Percentiles rank a stretch among this genome's conserved stretches.
Conservation (phyloP, 2,329 filamentous ascomycete genomes). For the Lasiodiplodia sp. region DNA sequence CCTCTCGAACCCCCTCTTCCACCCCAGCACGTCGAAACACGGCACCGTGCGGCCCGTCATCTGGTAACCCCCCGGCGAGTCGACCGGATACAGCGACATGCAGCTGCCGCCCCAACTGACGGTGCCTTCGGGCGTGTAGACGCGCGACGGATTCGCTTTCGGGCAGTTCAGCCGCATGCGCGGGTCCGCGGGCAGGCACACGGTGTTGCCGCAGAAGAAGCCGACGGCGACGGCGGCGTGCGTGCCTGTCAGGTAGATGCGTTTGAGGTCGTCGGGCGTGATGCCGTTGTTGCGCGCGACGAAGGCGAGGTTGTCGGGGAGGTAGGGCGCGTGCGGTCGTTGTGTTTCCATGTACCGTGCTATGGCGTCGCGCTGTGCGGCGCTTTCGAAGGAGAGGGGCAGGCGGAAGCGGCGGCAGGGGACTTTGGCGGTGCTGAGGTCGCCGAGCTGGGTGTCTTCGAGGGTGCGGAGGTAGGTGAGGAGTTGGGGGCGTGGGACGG, state of each 20-base stretch:
- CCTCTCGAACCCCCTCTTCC: conserved; percentile 57
- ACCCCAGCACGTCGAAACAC: conserved; percentile 61
- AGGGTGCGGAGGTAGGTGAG: conserved; percentile 48
- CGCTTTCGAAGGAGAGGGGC: conserved; percentile 53
- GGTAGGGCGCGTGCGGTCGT: conserved; percentile 66
- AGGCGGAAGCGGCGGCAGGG: conserved; percentile 53
- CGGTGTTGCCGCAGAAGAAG: conserved; percentile 63
- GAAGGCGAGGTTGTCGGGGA: conserved; percentile 69
- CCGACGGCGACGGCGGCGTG: conserved; percentile 63
- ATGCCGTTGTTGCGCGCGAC: conserved; percentile 63
- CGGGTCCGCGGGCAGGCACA: conserved; percentile 62
- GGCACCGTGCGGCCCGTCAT: conserved; percentile 62
- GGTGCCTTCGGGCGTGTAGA: conserved; percentile 64
- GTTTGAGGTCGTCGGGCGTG: conserved; percentile 56
- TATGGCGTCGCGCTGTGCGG: conserved; percentile 59
- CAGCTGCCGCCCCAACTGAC: conserved; percentile 64
- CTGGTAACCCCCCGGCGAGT: conserved; percentile 65
- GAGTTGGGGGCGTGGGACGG: conserved; percentile 46
- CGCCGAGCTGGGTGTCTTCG: conserved; percentile 50
- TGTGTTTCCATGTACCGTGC: conserved; percentile 69
- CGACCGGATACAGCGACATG: conserved; percentile 63
- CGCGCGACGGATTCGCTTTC: conserved; percentile 64
- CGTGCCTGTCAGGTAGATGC: conserved; percentile 59
- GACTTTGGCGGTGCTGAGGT: conserved; percentile 50
- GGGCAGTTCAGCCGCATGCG: conserved; percentile 61